Percentiles rank a stretch among this genome's conserved stretches.
Evolutionary conservation across 176 grass and related monocot genomes (phyloP).

Genomic region (bread wheat (Triticum aestivum)): DNA sequence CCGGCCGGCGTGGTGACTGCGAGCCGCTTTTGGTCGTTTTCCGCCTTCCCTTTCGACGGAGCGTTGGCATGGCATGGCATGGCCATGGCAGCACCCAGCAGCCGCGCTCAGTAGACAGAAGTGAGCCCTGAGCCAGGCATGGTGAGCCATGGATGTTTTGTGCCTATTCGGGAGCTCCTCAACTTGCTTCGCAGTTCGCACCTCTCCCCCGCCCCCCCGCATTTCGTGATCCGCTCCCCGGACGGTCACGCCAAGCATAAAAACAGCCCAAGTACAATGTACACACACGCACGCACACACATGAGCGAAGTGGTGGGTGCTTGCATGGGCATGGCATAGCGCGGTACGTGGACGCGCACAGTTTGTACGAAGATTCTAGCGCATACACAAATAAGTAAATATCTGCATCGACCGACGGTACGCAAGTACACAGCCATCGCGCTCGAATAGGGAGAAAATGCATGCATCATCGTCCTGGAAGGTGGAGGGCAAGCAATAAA

Average conservation of each 20-base stretch:
- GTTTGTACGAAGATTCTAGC: not conserved
- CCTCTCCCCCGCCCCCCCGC: not conserved
- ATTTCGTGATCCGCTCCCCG: not conserved
- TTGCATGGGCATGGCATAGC: no score
- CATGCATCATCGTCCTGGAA: not conserved
- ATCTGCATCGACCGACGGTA: no score
- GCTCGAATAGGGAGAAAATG: not conserved
- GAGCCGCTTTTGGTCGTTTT: conserved; percentile 31
- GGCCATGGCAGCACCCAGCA: not conserved
- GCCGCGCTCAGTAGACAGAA: not conserved
- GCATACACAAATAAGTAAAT: not conserved
- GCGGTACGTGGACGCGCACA: not conserved
- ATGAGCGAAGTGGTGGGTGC: no score
- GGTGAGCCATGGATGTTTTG: conserved; percentile 11
- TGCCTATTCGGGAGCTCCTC: not conserved
- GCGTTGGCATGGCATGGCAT: conserved; percentile 3
- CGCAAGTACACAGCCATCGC: not conserved
- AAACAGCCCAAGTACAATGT: no score
- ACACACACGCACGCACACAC: no score
- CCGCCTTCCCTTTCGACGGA: not conserved
- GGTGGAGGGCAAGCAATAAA: not conserved
- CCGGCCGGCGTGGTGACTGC: not conserved
- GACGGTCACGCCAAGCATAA: no score
- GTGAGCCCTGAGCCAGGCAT: not conserved
- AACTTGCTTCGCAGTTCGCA: not conserved